These are phyloP conservation scores for Podospora comata DNA, from an alignment of 495 filamentous ascomycete species.

Conservation along the genomic window DNA sequence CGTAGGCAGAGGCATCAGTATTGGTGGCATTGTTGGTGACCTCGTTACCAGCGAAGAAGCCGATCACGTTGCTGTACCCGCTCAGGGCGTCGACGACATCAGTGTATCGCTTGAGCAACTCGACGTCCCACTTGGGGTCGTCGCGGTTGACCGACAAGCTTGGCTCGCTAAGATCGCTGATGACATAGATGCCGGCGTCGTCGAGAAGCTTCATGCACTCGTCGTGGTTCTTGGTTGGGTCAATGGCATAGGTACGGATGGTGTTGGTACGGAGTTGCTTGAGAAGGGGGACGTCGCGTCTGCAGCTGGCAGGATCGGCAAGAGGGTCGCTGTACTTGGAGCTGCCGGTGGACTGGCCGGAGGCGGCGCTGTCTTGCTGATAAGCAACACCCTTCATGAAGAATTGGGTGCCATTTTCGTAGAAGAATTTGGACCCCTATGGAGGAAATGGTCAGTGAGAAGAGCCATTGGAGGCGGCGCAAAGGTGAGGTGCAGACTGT, in stretches of 20 bases:
- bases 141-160: conserved; percentile 77
- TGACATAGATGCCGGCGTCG: conserved; percentile 88
- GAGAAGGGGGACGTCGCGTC: conserved; percentile 80
- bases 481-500: neutral
- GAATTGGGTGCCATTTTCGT: conserved; percentile 71
- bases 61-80: conserved; percentile 81
- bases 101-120: conserved; percentile 76
- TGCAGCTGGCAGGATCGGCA: conserved; percentile 63
- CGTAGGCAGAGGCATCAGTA: conserved; percentile 82
- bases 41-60: conserved; percentile 97
- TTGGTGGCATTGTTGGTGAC: conserved; percentile 82
- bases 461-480: no score
- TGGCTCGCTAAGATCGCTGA: conserved; percentile 83
- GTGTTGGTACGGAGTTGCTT: conserved; percentile 76
- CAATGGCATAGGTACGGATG: conserved; percentile 90
- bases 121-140: conserved; percentile 69
- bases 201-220: conserved; percentile 79
- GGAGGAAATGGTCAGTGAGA: neutral
- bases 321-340: conserved; percentile 63
- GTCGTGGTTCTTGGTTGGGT: conserved; percentile 74
- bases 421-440: conserved; percentile 61
- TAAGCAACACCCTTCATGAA: conserved; percentile 89
- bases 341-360: conserved; percentile 35
- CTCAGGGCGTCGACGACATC: conserved; percentile 74
- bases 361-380: conserved; percentile 55